Conservation (phyloP, 768 basidiomycete species). For the Xerocomus spinulosus region DNA sequence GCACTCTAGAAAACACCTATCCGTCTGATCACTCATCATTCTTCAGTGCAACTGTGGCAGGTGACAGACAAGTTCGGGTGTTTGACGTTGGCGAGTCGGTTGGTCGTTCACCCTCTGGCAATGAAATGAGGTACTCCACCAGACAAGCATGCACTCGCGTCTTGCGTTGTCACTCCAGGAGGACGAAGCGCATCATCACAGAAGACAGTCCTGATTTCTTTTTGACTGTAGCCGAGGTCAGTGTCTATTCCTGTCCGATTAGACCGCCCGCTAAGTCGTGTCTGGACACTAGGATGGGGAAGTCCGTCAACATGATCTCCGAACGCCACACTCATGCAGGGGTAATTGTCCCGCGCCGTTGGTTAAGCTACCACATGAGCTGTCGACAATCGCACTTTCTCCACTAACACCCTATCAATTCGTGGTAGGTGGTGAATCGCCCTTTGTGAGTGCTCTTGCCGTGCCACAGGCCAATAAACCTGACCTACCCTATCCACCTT, state of each 20-base stretch:
- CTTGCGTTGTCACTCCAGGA: constrained; percentile 63
- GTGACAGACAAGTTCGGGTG: constrained; percentile 71
- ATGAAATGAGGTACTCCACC: constrained; percentile 44
- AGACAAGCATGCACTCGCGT: constrained; percentile 47
- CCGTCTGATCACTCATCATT: constrained; percentile 6
- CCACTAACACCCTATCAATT: constrained; percentile 79
- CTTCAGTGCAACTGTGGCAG: constrained; percentile 64
- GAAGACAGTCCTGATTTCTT: constrained; percentile 76
- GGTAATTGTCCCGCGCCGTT: constrained; percentile 66
- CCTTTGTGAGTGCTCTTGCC: constrained; percentile 50
- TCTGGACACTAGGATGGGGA: constrained; percentile 63
- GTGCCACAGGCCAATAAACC: background rate
- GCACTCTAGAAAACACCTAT: constrained; percentile 20
- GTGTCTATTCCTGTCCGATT: constrained; percentile 14
- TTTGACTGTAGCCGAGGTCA: constrained; percentile 74
- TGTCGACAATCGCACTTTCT: constrained; percentile 73
- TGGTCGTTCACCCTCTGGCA: constrained; percentile 34
- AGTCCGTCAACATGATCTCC: constrained; percentile 83
- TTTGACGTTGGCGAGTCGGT: constrained; percentile 58
- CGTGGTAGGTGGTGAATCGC: constrained; percentile 78
- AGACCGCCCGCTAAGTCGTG: constrained; percentile 12
- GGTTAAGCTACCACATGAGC: constrained; percentile 55
- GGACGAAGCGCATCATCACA: constrained; percentile 76
- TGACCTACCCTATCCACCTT: constrained; percentile 1
- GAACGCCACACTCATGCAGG: constrained; percentile 61